Evolutionary conservation across 2,329 filamentous ascomycete genomes (phyloP).

Genomic region (Claviceps spartinae): DNA sequence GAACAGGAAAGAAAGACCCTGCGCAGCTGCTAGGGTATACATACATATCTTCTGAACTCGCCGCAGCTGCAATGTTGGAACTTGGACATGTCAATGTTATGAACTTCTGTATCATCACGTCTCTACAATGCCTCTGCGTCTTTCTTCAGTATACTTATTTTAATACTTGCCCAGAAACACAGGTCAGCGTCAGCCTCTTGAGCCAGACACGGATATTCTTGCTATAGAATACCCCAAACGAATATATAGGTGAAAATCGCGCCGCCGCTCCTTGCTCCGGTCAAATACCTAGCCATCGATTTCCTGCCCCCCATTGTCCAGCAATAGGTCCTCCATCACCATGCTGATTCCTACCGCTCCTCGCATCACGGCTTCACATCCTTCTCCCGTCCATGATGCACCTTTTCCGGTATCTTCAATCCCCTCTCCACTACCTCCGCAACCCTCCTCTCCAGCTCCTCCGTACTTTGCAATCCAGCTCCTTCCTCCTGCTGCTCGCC

Average conservation of each 20-base stretch:
- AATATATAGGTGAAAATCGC: no score
- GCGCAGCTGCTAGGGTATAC: neutral
- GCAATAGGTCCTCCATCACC: neutral
- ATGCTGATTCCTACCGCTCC: neutral
- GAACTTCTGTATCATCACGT: no score
- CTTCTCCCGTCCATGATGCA: slow-evolving; percentile 21
- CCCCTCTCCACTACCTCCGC: slow-evolving; percentile 33
- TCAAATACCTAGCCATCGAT: neutral
- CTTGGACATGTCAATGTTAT: no score
- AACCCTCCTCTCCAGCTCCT: slow-evolving; percentile 29
- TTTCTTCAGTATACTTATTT: no score
- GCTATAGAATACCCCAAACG: no score
- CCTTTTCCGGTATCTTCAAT: slow-evolving; percentile 31
- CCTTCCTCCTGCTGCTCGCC: slow-evolving; percentile 15
- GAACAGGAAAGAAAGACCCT: neutral
- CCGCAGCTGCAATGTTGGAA: no score
- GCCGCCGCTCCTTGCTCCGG: no score
- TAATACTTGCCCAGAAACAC: no score
- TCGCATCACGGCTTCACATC: neutral
- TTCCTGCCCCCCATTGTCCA: neutral
- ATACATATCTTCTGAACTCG: no score
- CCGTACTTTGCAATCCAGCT: slow-evolving; percentile 17
- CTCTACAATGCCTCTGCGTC: no score
- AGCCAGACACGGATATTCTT: no score
- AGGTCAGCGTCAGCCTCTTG: no score